These are phyloP conservation scores for Globisporangium cylindrosporum DNA, from an alignment of 352 stramenopile genomes.

Conservation along the genomic window DNA sequence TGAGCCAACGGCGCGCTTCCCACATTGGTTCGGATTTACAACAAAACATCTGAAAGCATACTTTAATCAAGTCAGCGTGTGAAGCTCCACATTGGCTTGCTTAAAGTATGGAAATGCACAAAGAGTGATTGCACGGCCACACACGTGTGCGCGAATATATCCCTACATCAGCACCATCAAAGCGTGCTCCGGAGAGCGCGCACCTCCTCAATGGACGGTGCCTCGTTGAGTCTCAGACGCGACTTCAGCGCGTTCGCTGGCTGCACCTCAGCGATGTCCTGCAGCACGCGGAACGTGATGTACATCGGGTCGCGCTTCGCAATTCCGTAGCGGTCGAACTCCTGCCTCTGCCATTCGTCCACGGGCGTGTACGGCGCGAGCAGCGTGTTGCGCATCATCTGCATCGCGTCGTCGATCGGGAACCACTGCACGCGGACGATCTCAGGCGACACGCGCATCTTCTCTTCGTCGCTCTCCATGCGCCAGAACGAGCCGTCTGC, in stretches of 20 bases:
- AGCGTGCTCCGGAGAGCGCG: conserved; percentile 5
- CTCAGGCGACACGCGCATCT: conserved; percentile 52
- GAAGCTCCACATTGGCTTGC: not conserved
- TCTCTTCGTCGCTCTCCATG: conserved; percentile 27
- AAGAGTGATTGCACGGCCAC: too few species aligned
- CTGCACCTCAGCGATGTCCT: conserved; percentile 30
- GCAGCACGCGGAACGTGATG: conserved; percentile 43
- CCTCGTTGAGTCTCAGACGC: not conserved
- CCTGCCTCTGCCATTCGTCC: conserved; percentile 36
- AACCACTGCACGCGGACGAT: conserved; percentile 58
- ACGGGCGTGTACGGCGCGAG: conserved; percentile 28
- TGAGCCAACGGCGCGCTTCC: not conserved
- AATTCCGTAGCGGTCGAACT: conserved; percentile 39
- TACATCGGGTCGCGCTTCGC: conserved; percentile 48
- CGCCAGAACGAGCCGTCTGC: conserved; percentile 36
- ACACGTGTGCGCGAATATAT: not conserved
- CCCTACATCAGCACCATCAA: not conserved
- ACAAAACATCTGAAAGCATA: not conserved
- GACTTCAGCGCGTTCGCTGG: conserved; percentile 14
- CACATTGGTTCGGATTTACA: not conserved
- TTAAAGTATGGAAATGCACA: not conserved
- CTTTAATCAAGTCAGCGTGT: not conserved
- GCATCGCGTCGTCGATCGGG: conserved; percentile 44
- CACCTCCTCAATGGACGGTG: conserved; percentile 14
- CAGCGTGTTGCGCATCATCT: conserved; percentile 35